Evolutionary conservation across 2,329 filamentous ascomycete species (phyloP).

Genomic region (Whalleya microplaca): DNA sequence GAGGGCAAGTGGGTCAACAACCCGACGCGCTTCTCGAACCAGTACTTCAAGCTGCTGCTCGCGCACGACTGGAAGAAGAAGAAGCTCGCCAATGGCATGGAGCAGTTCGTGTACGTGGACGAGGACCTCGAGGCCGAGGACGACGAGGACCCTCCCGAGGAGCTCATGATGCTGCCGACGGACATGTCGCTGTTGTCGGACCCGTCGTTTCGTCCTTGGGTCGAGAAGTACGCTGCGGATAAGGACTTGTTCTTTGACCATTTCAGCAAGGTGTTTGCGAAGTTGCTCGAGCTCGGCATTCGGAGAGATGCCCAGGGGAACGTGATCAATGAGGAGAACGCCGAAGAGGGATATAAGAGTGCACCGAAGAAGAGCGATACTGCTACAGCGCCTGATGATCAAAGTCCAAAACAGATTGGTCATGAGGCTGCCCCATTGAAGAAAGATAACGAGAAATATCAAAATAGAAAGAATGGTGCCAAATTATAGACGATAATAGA

Average conservation of each 20-base stretch:
- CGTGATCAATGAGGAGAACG: conserved; percentile 60
- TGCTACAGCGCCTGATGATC: conserved; percentile 36
- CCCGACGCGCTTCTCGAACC: conserved; percentile 43
- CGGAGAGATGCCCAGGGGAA: conserved; percentile 54
- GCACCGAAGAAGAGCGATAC: conserved; percentile 38
- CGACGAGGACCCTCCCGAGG: conserved; percentile 58
- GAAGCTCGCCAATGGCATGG: conserved; percentile 33
- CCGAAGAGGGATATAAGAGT: conserved; percentile 45
- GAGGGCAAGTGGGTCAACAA: conserved; percentile 43
- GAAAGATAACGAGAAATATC: conserved; percentile 41
- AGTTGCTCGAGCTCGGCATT: conserved; percentile 65
- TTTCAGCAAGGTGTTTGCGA: conserved; percentile 61
- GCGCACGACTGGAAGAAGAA: conserved; percentile 38
- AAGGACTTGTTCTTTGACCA: conserved; percentile 65
- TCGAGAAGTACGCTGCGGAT: conserved; percentile 61
- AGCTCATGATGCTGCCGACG: conserved; percentile 69
- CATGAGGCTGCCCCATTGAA: conserved; percentile 46
- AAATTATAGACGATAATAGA: conserved; percentile 37
- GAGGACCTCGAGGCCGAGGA: conserved; percentile 53
- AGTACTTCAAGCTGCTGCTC: conserved; percentile 41
- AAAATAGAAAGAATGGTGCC: conserved; percentile 38
- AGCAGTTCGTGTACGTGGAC: conserved; percentile 59
- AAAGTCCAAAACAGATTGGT: conserved; percentile 34
- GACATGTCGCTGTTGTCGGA: conserved; percentile 63
- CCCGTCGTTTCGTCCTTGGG: conserved; percentile 56